Base-by-base conservation (phyloP, 305 asterid species). In the Fraxinus sp. region DNA sequence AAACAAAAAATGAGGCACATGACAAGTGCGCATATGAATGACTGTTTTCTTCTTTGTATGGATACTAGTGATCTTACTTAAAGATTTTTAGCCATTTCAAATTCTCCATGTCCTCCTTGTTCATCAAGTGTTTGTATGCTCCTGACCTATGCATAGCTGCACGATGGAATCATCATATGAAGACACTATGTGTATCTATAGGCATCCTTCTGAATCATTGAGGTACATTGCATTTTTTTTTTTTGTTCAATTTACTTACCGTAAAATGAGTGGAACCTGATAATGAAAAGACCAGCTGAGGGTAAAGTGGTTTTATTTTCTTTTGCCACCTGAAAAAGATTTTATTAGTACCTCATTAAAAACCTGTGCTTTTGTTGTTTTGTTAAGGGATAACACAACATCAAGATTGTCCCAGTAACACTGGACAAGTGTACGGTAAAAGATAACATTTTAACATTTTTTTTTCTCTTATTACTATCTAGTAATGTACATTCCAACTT, bases 221-320 rank as follows among this genome's bases (percentile, higher is more conserved):
- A 49, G 59, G 59, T 49, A 49, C 7, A 4, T 14, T 14, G 59
- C 59, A 16, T 49, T 14, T 4, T 49, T 30, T 49, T 49, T 14
- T 49, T 14, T 14, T 3, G 1, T 46, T 13, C 7, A 16, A 49
- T 49, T 46, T 49, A 44, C 89, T 79, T 62, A 87, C 94, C 79
- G 52, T 90, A 92, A 46, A 90, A 92, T 11, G 95, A 88, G 81
- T 91, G 94, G 77, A 86, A 89, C 5, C 94, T 85, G 55, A 90
- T 86, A 83, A 90, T 88, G 83, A 89, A 91, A 85, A 91, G 87
- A 78, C 86, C 95, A 72, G 95, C 92, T 9, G 89, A 74, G 22
- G 95, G 95, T 7, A 91, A 81, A 13, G 85, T 86, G 24, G 91
- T 87, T 28, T 84, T 80, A 73, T 90, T 91, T 79, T 78, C 89